These are phyloP conservation scores for Inga oerstediana DNA, from an alignment of 306 rosid species.

Conservation along the genomic window DNA sequence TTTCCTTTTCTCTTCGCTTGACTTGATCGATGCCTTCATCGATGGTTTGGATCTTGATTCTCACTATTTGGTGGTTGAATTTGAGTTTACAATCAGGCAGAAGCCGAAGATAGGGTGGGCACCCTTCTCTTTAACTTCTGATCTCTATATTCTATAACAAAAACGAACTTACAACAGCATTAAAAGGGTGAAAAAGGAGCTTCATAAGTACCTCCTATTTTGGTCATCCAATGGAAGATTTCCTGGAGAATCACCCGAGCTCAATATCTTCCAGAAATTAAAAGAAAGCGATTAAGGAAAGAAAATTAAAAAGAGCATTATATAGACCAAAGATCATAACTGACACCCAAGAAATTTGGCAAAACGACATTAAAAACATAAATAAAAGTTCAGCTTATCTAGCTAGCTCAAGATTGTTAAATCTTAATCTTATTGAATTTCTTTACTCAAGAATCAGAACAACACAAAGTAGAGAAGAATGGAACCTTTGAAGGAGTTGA, in stretches of 20 bases:
- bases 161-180: constrained; percentile 4
- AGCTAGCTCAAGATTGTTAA: constrained; percentile 18
- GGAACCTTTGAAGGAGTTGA: constrained; percentile 81
- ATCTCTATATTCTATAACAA: constrained; percentile 51
- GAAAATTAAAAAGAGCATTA: background rate
- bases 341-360: background rate
- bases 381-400: background rate
- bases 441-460: background rate
- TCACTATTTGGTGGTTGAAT: constrained; percentile 59
- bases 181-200: background rate
- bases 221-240: constrained; percentile 55
- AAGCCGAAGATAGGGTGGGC: constrained; percentile 45
- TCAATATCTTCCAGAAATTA: constrained; percentile 49
- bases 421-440: constrained; percentile 28
- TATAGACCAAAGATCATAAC: background rate
- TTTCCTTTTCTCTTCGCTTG: constrained; percentile 73
- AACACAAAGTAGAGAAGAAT: constrained; percentile 4
- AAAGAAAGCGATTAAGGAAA: background rate
- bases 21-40: constrained; percentile 63
- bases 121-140: constrained; percentile 73
- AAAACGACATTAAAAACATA: background rate
- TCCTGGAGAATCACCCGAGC: constrained; percentile 53
- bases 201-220: constrained; percentile 63
- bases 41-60: constrained; percentile 72
- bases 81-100: constrained; percentile 46